Evolutionary conservation across 2,329 filamentous ascomycete species (phyloP), one percentile per base, ranked within the genome.

Genomic region (Lachnellula willkommii): DNA sequence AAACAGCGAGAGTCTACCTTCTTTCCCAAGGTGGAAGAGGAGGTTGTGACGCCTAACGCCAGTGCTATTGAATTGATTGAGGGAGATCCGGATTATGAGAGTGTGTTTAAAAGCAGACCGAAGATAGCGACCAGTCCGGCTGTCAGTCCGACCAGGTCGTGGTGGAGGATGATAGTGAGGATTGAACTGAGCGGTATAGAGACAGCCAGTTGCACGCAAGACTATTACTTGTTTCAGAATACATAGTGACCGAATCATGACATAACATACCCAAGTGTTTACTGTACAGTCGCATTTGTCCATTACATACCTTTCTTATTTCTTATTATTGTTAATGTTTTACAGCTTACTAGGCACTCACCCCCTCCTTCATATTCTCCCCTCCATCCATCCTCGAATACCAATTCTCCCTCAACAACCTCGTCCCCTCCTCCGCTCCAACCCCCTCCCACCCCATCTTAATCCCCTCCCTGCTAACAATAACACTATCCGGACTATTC

Each of bases 81-180:
- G 43, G 71, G 64, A 28, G 79, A 79, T 15, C 79, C 80, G 4
- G 90, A 95, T 58, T 88, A 90, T 70, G 87, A 88, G 57, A 87
- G 86, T 26, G 86, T 96, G 1, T 96, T 96, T 70, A 89, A 86
- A 72, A 92, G 89, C 60, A 74, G 92, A 61, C 92, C 92, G 0
- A 88, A 85, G 70, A 83, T 96, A 62, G 85, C 86, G 61, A 82
- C 82, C 11, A 95, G 90, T 69, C 90, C 91, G 1, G 62, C 62
- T 40, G 54, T 62, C 11, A 68, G 66, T 57, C 66, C 66, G 7
- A 32, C 9, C 9, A 32, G 28, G 9, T 11, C 20, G 2, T 11
- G 28, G 12, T 32, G 28, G 28, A 32, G 28, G 28, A 32, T 11
- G 28, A 32, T 4, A 12, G 9, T 32, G 28, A 32, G 28, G 9